Conservation (phyloP, 2,329 filamentous ascomycete species). For the Colletotrichum australisinense region DNA sequence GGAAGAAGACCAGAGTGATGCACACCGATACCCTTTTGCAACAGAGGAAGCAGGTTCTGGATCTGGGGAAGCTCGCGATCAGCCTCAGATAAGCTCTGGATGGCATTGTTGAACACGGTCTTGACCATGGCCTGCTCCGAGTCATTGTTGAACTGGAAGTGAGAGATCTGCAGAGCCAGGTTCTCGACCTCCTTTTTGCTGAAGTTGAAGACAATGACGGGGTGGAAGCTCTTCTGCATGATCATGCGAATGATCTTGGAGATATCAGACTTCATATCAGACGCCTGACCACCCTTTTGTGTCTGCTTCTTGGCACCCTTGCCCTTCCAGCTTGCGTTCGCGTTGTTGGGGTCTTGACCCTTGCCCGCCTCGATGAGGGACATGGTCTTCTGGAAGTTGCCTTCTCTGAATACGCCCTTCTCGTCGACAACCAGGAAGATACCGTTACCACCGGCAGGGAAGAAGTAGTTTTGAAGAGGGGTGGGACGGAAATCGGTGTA, state of each 20-base stretch:
- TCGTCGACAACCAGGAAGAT: conserved; percentile 97
- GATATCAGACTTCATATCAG: conserved; percentile 80
- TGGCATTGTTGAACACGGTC: conserved; percentile 93
- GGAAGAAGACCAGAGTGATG: conserved; percentile 96
- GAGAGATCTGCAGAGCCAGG: conserved; percentile 87
- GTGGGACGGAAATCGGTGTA: conserved; percentile 99
- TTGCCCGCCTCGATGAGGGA: conserved; percentile 87
- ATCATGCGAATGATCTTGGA: conserved; percentile 99
- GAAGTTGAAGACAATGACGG: conserved; percentile 99
- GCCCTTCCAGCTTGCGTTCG: conserved; percentile 83
- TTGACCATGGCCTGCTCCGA: conserved; percentile 94
- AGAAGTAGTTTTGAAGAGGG: conserved; percentile 97
- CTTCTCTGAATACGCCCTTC: conserved; percentile 94
- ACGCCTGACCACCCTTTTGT: conserved; percentile 82
- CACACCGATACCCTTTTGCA: conserved; percentile 93
- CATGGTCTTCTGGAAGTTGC: conserved; percentile 99
- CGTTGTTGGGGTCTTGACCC: conserved; percentile 84
- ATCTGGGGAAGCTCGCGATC: conserved; percentile 93
- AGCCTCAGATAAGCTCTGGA: conserved; percentile 91
- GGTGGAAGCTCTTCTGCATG: conserved; percentile 96
- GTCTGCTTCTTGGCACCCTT: conserved; percentile 92
- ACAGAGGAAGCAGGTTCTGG: conserved; percentile 85
- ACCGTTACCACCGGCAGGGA: conserved; percentile 90
- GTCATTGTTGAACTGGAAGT: conserved; percentile 93
- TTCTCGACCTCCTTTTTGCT: conserved; percentile 97